These are phyloP conservation scores for Pseudogymnoascus sp. DNA, from an alignment of 2,329 filamentous ascomycete genomes.

Conservation along the genomic window DNA sequence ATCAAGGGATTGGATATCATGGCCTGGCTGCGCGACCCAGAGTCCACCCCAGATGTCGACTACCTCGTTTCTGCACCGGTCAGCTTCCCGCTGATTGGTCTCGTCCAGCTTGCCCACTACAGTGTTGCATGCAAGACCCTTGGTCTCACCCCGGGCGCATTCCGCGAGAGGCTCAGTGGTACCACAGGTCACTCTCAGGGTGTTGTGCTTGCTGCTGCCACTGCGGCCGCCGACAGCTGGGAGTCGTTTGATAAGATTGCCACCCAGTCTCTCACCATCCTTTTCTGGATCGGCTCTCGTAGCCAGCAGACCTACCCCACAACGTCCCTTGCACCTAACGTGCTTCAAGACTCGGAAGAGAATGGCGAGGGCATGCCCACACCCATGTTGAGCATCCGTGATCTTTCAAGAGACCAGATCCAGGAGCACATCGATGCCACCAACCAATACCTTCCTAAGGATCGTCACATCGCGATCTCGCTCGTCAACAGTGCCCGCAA, in stretches of 20 bases:
- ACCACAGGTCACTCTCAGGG: constrained; percentile 96
- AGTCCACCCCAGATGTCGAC: constrained; percentile 85
- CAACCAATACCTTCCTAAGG: constrained; percentile 87
- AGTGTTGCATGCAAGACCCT: constrained; percentile 87
- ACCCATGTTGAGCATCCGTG: constrained; percentile 95
- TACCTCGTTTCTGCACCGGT: constrained; percentile 93
- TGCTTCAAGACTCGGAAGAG: constrained; percentile 86
- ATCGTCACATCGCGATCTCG: constrained; percentile 90
- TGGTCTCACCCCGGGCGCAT: constrained; percentile 78
- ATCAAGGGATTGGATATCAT: constrained; percentile 94
- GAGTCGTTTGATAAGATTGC: constrained; percentile 79
- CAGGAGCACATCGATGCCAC: constrained; percentile 96
- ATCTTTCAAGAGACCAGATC: constrained; percentile 77
- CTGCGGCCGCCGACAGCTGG: constrained; percentile 86
- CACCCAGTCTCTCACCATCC: constrained; percentile 74
- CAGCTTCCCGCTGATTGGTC: constrained; percentile 89
- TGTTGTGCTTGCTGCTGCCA: constrained; percentile 85
- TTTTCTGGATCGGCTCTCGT: constrained; percentile 97
- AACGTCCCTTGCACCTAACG: constrained; percentile 84
- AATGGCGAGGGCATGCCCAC: constrained; percentile 93
- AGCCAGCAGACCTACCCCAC: constrained; percentile 96
- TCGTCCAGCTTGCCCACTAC: constrained; percentile 94
- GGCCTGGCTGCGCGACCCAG: constrained; percentile 82
- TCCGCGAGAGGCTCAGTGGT: constrained; percentile 76
- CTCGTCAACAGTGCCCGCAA: constrained; percentile 95